Base-by-base conservation (phyloP, 2,329 filamentous ascomycete genomes). In the Aspergillus pseudoterreus region DNA sequence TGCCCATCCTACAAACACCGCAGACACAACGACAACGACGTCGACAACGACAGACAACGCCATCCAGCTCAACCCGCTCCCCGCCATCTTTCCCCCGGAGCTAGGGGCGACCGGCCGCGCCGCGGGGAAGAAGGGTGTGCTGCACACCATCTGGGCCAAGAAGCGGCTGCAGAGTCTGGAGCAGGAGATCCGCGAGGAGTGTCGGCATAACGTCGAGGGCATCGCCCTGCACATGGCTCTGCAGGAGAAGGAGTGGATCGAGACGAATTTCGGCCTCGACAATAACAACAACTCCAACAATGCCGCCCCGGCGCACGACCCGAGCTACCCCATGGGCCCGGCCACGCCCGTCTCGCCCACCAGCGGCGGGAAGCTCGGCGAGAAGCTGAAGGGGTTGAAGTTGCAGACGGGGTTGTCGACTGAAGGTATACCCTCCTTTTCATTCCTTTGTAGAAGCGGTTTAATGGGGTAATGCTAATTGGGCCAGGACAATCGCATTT, bases 141-240 rank as follows among this genome's bases (percentile, higher is more conserved):
- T 96, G 53, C 92, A 95, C 66, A 95, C 90, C 2, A 84, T 92
- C 52, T 96, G 92, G 90, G 92, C 89, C 15, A 91, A 91, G 76
- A 86, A 88, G 69, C 79, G 91, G 39, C 74, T 96, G 19, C 82
- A 84, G 30, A 85, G 88, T 56, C 75, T 96, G 44, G 83, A 90
- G 47, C 78, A 78, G 52, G 91, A 96, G 75, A 92, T 95, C 60
- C 82, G 81, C 9, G 75, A 76, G 6, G 91, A 95, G 74, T 81
- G 86, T 65, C 80, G 80, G 60, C 76, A 78, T 56, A 95, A 95
- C 65, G 80, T 81, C 11, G 91, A 96, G 72, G 88, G 91, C 17
- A 82, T 96, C 15, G 91, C 88, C 1, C 74, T 95, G 50, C 84
- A 90, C 65, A 95, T 95, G 86, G 90, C 87, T 0, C 69, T 89